These are phyloP conservation scores for Fraxinus excelsior DNA, from an alignment of 257 asterid genomes.

Conservation along the genomic window DNA sequence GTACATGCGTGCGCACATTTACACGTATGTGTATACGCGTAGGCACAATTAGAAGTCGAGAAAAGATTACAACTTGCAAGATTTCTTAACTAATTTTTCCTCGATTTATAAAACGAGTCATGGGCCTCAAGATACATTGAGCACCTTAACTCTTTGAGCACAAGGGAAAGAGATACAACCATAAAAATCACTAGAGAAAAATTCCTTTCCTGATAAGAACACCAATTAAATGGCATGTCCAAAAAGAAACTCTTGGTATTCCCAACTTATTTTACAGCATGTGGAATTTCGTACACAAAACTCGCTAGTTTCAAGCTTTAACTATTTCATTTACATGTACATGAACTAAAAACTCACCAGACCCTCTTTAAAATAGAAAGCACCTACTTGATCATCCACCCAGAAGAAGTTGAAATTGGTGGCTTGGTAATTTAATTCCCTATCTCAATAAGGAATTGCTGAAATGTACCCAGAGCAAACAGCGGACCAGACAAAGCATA, in stretches of 20 bases:
- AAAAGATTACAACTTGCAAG: too few species aligned
- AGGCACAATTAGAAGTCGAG: too few species aligned
- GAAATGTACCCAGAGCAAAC: not conserved
- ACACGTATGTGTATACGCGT: too few species aligned
- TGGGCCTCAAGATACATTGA: too few species aligned
- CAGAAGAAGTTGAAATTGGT: not conserved
- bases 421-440: too few species aligned
- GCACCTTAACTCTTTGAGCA: too few species aligned
- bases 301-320: constrained; percentile 17
- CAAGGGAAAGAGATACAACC: not conserved
- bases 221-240: not conserved
- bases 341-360: constrained; percentile 25
- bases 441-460: too few species aligned
- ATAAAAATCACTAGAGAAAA: not conserved
- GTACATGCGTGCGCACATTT: too few species aligned
- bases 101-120: too few species aligned
- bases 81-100: too few species aligned
- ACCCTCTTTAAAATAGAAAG: not conserved
- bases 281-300: constrained; percentile 11
- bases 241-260: not conserved
- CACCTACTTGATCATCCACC: constrained; percentile 7
- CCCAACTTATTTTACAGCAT: constrained; percentile 13
- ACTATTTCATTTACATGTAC: constrained; percentile 25
- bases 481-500: not conserved
- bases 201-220: not conserved